Percentiles rank a stretch among this genome's conserved stretches.
phyloP scores from a whole-genome alignment of 2,329 filamentous ascomycete genomes.

The Hawksworthiomyces lignivorus region DNA sequence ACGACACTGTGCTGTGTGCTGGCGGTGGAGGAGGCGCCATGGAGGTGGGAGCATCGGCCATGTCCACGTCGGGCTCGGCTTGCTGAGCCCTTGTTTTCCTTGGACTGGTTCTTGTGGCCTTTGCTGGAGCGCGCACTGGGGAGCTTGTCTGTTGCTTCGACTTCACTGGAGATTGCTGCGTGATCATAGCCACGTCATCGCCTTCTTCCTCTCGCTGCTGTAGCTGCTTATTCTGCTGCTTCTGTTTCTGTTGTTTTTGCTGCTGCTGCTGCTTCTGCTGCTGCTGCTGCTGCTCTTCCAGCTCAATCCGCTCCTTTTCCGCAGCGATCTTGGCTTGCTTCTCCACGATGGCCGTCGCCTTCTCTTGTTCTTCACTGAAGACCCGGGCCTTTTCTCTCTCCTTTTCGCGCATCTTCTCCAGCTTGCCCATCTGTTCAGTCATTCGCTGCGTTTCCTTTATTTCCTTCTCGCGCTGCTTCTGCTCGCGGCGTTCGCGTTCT shows the following conservation, averaged over 20 bases:
- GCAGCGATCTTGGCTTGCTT: slow-evolving; percentile 38
- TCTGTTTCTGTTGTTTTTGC: neutral
- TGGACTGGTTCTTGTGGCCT: slow-evolving; percentile 42
- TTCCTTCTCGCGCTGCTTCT: slow-evolving; percentile 55
- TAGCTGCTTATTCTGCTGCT: slow-evolving; percentile 7
- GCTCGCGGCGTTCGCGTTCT: slow-evolving; percentile 44
- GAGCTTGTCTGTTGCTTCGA: slow-evolving; percentile 12
- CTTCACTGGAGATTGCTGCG: slow-evolving; percentile 11
- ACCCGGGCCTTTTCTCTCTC: slow-evolving; percentile 60
- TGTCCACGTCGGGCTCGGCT: slow-evolving; percentile 42
- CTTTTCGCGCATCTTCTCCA: slow-evolving; percentile 63
- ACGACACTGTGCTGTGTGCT: slow-evolving; percentile 1
- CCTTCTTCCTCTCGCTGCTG: slow-evolving; percentile 14
- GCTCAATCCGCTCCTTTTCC: slow-evolving; percentile 42
- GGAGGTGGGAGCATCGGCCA: slow-evolving; percentile 45
- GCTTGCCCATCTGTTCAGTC: slow-evolving; percentile 52
- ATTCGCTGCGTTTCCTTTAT: slow-evolving; percentile 54
- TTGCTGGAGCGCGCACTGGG: slow-evolving; percentile 33
- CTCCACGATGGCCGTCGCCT: slow-evolving; percentile 33
- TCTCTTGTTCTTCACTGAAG: slow-evolving; percentile 52
- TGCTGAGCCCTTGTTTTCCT: slow-evolving; percentile 35
- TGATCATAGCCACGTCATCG: slow-evolving; percentile 11
- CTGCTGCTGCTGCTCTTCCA: slow-evolving; percentile 26
- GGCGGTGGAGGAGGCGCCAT: slow-evolving; percentile 46
- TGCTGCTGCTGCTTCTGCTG: neutral